Evolutionary conservation across 2,329 filamentous ascomycete species (phyloP), one percentile per base, ranked within the genome.

Genomic region (Trichoderma hamatum): DNA sequence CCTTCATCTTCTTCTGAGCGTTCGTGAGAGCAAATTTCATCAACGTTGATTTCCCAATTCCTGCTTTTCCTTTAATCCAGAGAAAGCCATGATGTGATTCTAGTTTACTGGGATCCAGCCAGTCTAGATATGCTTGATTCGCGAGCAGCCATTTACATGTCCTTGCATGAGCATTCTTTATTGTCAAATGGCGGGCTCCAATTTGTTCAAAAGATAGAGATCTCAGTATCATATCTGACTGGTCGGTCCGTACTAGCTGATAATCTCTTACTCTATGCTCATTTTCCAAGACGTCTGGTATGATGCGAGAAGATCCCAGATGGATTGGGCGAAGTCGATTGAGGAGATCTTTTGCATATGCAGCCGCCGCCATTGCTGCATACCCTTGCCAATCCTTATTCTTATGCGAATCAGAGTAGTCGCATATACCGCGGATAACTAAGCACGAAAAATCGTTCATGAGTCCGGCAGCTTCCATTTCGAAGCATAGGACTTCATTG

Each of bases 11-110:
- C 7, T 13, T 51, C 9, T 60, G 32, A 10, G 65, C 26, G 14
- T 32, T 51, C 1, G 30, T 52, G 11, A 69, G 26, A 72, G 60
- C 68, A 56, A 80, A 83, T 60, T 84, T 84, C 80, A 84, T 83
- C 3, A 83, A 60, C 0, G 81, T 84, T 0, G 80, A 85, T 68
- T 85, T 86, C 0, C 82, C 82, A 1, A 78, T 74, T 0, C 82
- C 82, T 3, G 81, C 78, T 26, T 84, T 83, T 5, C 83, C 83
- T 61, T 79, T 80, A 56, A 85, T 82, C 83, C 82, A 85, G 1
- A 85, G 70, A 39, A 85, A 79, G 5, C 82, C 81, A 32, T 76
- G 69, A 43, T 82, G 77, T 9, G 70, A 19, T 0, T 5, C 3
- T 2, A 68, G 3, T 0, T 70, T 70, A 0, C 9, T 4, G 0